Percentiles rank a stretch among this genome's conserved stretches.
These are phyloP conservation scores for Ettlia oleoabundans DNA, from an alignment of 139 green algal genomes.

Conservation along the genomic window DNA sequence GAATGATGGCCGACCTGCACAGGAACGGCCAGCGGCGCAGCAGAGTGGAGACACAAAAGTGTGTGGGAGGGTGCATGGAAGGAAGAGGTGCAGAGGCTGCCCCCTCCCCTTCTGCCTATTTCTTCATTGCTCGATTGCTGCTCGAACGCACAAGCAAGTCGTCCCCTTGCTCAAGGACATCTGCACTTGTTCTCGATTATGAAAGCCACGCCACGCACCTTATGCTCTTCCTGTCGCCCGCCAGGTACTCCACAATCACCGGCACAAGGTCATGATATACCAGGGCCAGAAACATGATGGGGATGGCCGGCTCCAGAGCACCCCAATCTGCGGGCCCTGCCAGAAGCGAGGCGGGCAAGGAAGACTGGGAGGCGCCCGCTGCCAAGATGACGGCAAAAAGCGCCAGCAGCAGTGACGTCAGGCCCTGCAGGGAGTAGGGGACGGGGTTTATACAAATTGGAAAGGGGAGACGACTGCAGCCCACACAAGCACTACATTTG, in stretches of 20 bases:
- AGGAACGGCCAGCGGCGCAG: not conserved
- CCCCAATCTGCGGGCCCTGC: slow-evolving; percentile 44
- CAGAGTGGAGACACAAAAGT: not conserved
- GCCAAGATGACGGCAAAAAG: slow-evolving; percentile 55
- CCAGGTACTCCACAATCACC: slow-evolving; percentile 70
- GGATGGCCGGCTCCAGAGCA: slow-evolving; percentile 46
- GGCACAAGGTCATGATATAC: slow-evolving; percentile 85
- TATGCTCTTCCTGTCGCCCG: slow-evolving; percentile 57
- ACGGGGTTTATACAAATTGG: too few relatives aligned
- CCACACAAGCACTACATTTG: too few relatives aligned
- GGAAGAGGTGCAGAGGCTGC: not conserved
- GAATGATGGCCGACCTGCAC: slow-evolving; percentile 51
- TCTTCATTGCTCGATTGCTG: too few relatives aligned
- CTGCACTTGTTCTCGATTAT: not conserved
- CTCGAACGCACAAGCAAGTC: too few relatives aligned
- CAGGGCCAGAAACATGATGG: slow-evolving; percentile 76
- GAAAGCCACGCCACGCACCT: not conserved
- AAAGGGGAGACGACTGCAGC: too few relatives aligned
- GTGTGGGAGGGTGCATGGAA: not conserved
- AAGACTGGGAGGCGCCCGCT: slow-evolving; percentile 28
- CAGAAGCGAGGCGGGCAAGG: slow-evolving; percentile 35
- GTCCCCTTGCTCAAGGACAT: not conserved
- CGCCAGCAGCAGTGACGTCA: slow-evolving; percentile 52
- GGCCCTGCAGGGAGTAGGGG: too few relatives aligned
- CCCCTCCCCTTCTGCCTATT: too few relatives aligned